Percentiles rank a stretch among this genome's conserved stretches.
Conservation (phyloP, 306 rosid species). For the Echinosophora koreensis region DNA sequence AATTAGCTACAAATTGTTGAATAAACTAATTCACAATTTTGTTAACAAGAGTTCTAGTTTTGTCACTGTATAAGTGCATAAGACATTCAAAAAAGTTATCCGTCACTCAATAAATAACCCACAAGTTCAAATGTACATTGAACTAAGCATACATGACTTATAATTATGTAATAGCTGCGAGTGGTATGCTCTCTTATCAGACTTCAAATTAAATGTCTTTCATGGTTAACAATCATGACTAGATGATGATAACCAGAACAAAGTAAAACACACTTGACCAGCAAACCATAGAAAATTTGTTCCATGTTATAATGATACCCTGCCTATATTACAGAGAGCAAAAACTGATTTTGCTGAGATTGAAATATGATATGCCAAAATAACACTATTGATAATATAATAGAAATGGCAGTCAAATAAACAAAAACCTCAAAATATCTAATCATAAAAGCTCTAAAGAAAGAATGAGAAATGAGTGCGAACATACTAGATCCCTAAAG, state of each 20-base stretch:
- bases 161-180: slow-evolving; percentile 72
- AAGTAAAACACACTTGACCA: slow-evolving; percentile 76
- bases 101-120: too few relatives aligned
- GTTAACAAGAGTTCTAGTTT: too few relatives aligned
- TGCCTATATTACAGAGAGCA: slow-evolving; percentile 9
- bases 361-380: not conserved
- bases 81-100: too few relatives aligned
- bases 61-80: too few relatives aligned
- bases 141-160: slow-evolving; percentile 60
- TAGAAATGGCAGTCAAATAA: not conserved
- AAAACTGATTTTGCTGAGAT: slow-evolving; percentile 10
- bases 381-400: not conserved
- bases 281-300: slow-evolving; percentile 5
- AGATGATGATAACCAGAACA: slow-evolving; percentile 91
- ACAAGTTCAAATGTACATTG: too few relatives aligned
- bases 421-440: too few relatives aligned
- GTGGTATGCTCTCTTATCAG: slow-evolving; percentile 68
- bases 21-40: too few relatives aligned
- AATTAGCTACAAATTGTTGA: too few relatives aligned
- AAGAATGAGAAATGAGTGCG: too few relatives aligned
- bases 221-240: slow-evolving; percentile 66
- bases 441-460: too few relatives aligned
- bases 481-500: too few relatives aligned
- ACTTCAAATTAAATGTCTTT: slow-evolving; percentile 60
- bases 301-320: slow-evolving; percentile 14